Evolutionary conservation across 805 yeast genomes (phyloP).

Genomic region (Maudiozyma serrabonitensis): DNA sequence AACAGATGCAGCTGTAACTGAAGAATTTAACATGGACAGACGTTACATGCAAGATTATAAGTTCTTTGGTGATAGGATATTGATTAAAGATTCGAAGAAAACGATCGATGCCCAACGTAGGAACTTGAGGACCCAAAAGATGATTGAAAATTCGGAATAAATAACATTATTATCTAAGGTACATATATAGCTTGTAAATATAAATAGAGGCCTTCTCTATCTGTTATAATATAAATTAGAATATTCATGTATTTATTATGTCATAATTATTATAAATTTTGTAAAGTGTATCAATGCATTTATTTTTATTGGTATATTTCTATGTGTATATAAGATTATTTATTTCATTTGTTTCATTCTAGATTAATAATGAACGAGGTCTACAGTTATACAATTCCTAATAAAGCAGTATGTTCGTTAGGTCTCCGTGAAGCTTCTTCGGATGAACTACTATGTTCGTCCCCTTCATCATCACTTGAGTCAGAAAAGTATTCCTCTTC

Average conservation of each 20-base stretch:
- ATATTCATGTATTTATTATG: too few species aligned
- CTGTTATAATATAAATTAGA: background rate
- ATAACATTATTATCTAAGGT: background rate
- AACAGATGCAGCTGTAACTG: constrained; percentile 64
- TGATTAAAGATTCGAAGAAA: constrained; percentile 48
- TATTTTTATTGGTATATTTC: background rate
- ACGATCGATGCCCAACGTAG: constrained; percentile 39
- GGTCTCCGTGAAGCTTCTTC: background rate
- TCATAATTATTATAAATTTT: background rate
- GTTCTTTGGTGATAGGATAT: constrained; percentile 60
- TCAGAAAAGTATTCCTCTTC: constrained; percentile 22
- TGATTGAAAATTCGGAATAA: constrained; percentile 9
- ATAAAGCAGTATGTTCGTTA: constrained; percentile 11
- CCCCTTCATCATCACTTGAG: constrained; percentile 15
- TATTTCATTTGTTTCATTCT: background rate
- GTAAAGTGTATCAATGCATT: background rate
- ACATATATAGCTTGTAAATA: background rate
- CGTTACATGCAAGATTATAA: constrained; percentile 69
- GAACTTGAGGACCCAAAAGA: constrained; percentile 38
- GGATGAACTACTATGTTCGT: constrained; percentile 5
- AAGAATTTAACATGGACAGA: constrained; percentile 74
- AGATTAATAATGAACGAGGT: background rate
- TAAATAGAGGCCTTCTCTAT: background rate
- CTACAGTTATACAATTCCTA: constrained; percentile 1
- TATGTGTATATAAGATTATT: background rate